Conservation (phyloP, 345 rosid genomes). For the Hypericum androsaemum region DNA sequence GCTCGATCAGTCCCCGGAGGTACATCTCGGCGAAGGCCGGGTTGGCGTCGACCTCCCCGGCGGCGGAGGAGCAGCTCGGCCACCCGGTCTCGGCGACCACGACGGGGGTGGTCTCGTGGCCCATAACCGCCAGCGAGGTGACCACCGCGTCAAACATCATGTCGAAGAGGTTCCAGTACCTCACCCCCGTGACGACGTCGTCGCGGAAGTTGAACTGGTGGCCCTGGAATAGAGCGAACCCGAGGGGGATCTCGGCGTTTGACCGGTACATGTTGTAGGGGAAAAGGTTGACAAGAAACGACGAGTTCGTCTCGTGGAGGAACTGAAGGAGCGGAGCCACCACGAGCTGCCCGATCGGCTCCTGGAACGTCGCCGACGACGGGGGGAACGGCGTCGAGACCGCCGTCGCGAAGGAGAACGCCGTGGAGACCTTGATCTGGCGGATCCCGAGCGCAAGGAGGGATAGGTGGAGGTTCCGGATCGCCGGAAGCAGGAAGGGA, state of each 20-base stretch:
- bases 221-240: constrained; percentile 76
- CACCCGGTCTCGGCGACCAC: constrained; percentile 88
- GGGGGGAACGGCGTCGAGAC: constrained; percentile 76
- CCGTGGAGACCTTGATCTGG: constrained; percentile 56
- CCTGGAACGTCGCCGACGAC: constrained; percentile 56
- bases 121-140: constrained; percentile 63
- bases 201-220: constrained; percentile 69
- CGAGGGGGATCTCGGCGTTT: constrained; percentile 60
- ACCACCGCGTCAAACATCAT: constrained; percentile 86
- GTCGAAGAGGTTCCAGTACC: constrained; percentile 77
- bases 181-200: constrained; percentile 59
- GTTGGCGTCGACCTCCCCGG: constrained; percentile 62
- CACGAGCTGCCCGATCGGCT: constrained; percentile 46
- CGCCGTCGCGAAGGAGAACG: constrained; percentile 68
- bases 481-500: constrained; percentile 55
- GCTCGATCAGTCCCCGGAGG: constrained; percentile 52
- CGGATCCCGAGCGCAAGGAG: constrained; percentile 57
- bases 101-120: constrained; percentile 66
- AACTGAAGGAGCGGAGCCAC: constrained; percentile 68
- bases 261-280: constrained; percentile 75
- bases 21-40: constrained; percentile 51
- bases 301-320: constrained; percentile 58
- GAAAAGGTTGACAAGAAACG: constrained; percentile 64
- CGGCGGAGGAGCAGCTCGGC: constrained; percentile 60
- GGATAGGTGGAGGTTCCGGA: constrained; percentile 44